Conservation (phyloP, 306 rosid genomes). For the Biancaea sappan region DNA sequence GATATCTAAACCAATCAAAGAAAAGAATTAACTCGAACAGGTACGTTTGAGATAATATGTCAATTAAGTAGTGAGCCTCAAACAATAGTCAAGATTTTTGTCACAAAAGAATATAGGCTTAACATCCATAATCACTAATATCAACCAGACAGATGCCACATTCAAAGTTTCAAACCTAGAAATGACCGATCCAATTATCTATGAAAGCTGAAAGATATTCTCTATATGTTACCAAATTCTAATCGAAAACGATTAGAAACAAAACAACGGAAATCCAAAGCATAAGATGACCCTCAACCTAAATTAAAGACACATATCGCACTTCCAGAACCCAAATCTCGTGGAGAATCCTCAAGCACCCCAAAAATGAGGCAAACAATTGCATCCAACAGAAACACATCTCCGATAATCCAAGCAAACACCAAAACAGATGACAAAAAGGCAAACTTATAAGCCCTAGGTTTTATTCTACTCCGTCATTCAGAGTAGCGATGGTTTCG, state of each 20-base stretch:
- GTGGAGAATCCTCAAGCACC: background rate
- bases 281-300: background rate
- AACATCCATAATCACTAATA: conserved; percentile 10
- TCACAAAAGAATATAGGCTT: background rate
- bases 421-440: conserved; percentile 2
- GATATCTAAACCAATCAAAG: background rate
- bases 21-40: background rate
- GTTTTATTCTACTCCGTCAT: conserved; percentile 12
- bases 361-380: background rate
- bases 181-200: background rate
- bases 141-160: background rate
- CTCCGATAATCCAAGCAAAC: background rate
- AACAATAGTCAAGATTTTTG: conserved; percentile 7
- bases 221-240: background rate
- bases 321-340: conserved; percentile 16
- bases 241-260: background rate
- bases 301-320: background rate
- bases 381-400: conserved; percentile 35
- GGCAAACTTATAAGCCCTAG: conserved; percentile 28
- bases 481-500: background rate
- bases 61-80: background rate
- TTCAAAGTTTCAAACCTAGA: background rate
- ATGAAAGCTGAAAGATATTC: background rate
- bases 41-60: background rate
- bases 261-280: background rate